Evolutionary conservation across 495 filamentous ascomycete species (phyloP), one percentile per base, ranked within the genome.

Genomic region (Glonium stellatum): DNA sequence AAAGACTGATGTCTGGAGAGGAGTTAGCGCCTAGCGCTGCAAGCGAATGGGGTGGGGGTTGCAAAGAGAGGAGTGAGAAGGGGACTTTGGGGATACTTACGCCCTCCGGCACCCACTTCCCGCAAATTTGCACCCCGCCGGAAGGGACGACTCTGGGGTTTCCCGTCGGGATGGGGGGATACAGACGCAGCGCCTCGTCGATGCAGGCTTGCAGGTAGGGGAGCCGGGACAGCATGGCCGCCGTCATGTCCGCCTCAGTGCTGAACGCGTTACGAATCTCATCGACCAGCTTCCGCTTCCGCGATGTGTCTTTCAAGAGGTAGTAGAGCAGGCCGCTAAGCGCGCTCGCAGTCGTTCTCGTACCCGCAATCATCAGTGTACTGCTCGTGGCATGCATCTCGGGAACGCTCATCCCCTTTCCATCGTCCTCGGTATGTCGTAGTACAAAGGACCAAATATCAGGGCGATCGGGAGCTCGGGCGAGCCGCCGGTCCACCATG

Each of bases 311-410:
- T 1, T 72, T 71, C 13, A 80, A 68, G 0, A 86, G 75, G 70
- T 1, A 75, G 71, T 58, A 81, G 75, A 34, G 60, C 4, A 67
- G 18, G 9, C 67, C 69, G 22, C 48, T 42, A 4, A 71, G 54
- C 1, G 64, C 39, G 21, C 52, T 69, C 9, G 67, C 64, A 0
- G 69, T 67, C 12, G 69, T 71, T 61, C 85, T 82, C 56, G 80
- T 83, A 0, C 82, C 82, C 5, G 82, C 79, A 11, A 76, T 67
- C 44, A 81, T 72, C 54, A 80, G 67, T 4, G 72, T 62, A 27
- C 70, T 59, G 11, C 64, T 23, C 12, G 64, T 83, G 1, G 75
- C 65, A 55, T 81, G 72, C 19, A 80, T 72, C 53, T 79, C 74
- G 0, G 56, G 67, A 1, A 55, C 50, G 0, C 69, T 69, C 52